phyloP scores from a whole-genome alignment of 805 yeast species.

The Lipomyces yamadae region DNA sequence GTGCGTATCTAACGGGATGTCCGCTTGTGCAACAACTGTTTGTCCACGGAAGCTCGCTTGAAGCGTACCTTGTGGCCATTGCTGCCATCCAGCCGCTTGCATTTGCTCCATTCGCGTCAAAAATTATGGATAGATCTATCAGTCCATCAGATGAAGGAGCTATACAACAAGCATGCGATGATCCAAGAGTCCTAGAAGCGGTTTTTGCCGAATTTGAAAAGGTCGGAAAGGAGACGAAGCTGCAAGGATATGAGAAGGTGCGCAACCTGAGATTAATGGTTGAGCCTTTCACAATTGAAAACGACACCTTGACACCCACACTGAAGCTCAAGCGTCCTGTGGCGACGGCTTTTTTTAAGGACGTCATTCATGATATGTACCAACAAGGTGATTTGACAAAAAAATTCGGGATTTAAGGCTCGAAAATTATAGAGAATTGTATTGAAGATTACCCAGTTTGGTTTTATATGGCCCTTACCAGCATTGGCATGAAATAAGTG shows the following conservation, averaged over 20 bases:
- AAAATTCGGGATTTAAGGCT: neutral
- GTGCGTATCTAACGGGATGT: constrained; percentile 59
- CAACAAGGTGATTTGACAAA: constrained; percentile 49
- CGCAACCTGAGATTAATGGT: constrained; percentile 58
- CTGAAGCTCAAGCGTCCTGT: constrained; percentile 58
- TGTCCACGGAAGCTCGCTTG: constrained; percentile 66
- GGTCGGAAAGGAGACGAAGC: constrained; percentile 46
- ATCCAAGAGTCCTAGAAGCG: constrained; percentile 47
- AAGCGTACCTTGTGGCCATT: constrained; percentile 62
- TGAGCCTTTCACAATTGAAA: constrained; percentile 67
- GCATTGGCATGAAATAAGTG: too few species aligned
- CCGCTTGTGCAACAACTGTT: constrained; percentile 60
- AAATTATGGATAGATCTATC: constrained; percentile 43
- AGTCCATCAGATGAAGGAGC: constrained; percentile 41
- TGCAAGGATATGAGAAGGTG: constrained; percentile 68
- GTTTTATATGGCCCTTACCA: too few species aligned
- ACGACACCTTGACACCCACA: constrained; percentile 72
- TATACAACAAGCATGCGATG: constrained; percentile 44
- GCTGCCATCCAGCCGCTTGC: constrained; percentile 62
- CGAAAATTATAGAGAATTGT: neutral
- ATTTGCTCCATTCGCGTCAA: constrained; percentile 44
- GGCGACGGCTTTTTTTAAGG: constrained; percentile 52
- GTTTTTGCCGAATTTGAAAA: constrained; percentile 50
- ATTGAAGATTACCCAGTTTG: too few species aligned
- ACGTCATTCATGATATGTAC: constrained; percentile 52